These are phyloP conservation scores for Lasiosphaeriaceae sp. DNA, from an alignment of 495 filamentous ascomycete genomes.

Conservation along the genomic window DNA sequence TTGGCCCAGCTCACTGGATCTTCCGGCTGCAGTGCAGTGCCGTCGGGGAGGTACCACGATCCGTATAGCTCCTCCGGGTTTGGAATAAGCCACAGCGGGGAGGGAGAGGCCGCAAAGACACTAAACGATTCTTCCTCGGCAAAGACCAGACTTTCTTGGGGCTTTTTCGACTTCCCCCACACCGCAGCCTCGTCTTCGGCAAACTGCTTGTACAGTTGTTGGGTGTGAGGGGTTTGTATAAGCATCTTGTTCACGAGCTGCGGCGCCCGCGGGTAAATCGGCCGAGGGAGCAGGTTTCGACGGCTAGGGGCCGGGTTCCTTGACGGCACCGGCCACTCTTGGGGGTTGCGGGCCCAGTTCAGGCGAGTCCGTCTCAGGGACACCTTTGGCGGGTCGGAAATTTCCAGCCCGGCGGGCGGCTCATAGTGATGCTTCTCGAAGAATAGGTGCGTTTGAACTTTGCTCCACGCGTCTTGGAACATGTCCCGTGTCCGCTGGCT, in stretches of 20 bases:
- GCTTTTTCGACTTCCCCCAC: not conserved
- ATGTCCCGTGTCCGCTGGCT: constrained; percentile 10
- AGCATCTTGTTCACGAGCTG: constrained; percentile 15
- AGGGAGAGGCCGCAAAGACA: not conserved
- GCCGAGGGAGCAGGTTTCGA: constrained; percentile 7
- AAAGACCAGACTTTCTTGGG: constrained; percentile 6
- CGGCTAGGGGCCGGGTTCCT: constrained; percentile 2
- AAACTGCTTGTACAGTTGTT: not conserved
- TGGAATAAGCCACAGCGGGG: no score
- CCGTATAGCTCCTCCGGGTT: no score
- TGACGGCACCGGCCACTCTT: constrained; percentile 14
- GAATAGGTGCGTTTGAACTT: constrained; percentile 20
- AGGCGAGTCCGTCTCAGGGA: constrained; percentile 19
- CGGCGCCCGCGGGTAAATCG: constrained; percentile 2
- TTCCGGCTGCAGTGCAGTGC: not conserved
- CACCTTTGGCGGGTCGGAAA: constrained; percentile 4
- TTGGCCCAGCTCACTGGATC: constrained; percentile 11
- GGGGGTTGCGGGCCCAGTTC: constrained; percentile 11
- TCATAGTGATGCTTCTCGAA: constrained; percentile 24
- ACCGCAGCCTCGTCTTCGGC: constrained; percentile 1
- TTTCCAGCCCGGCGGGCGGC: constrained; percentile 10
- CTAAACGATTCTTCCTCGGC: constrained; percentile 11
- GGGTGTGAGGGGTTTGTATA: not conserved
- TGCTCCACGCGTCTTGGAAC: constrained; percentile 21
- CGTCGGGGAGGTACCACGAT: no score